Conservation (phyloP, 352 stramenopile species). For the Phytopythium mirpurense region DNA sequence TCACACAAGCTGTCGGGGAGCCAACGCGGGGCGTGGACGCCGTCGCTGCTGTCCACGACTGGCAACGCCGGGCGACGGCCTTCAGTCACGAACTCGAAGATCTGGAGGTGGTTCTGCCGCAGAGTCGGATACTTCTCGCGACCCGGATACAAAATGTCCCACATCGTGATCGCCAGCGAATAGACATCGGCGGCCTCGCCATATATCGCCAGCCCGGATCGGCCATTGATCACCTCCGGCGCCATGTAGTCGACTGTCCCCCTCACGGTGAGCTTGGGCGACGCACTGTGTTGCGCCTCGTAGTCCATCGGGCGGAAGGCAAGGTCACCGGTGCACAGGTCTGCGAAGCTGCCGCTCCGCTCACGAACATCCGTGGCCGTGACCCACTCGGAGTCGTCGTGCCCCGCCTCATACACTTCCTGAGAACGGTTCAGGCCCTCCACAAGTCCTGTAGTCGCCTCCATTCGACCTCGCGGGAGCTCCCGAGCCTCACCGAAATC, state of each 20-base stretch:
- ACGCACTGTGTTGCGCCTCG: background rate
- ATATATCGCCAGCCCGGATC: conserved; percentile 20
- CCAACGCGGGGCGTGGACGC: conserved; percentile 1
- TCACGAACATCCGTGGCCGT: conserved; percentile 1
- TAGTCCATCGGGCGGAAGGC: conserved; percentile 4
- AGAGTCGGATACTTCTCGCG: conserved; percentile 27
- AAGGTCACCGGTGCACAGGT: background rate
- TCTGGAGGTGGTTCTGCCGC: conserved; percentile 23
- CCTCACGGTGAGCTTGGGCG: conserved; percentile 17
- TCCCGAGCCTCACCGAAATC: conserved; percentile 27
- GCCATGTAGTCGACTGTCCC: conserved; percentile 54
- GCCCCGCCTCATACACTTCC: background rate
- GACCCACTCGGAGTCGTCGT: conserved; percentile 4
- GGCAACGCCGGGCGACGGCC: conserved; percentile 29
- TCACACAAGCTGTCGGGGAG: conserved; percentile 10
- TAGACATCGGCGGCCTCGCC: conserved; percentile 48
- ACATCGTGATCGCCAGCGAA: conserved; percentile 55
- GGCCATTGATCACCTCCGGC: conserved; percentile 43
- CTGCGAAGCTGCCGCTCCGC: background rate
- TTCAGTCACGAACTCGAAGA: conserved; percentile 36
- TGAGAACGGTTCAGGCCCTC: no score
- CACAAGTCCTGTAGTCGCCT: background rate
- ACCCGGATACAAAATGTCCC: conserved; percentile 47
- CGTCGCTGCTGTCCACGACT: conserved; percentile 1
- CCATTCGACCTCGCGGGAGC: conserved; percentile 9